Percentiles rank a stretch among this genome's conserved stretches.
These are phyloP conservation scores for Vanrija pseudolonga DNA, from an alignment of 1,284 basidiomycete species.

Conservation along the genomic window DNA sequence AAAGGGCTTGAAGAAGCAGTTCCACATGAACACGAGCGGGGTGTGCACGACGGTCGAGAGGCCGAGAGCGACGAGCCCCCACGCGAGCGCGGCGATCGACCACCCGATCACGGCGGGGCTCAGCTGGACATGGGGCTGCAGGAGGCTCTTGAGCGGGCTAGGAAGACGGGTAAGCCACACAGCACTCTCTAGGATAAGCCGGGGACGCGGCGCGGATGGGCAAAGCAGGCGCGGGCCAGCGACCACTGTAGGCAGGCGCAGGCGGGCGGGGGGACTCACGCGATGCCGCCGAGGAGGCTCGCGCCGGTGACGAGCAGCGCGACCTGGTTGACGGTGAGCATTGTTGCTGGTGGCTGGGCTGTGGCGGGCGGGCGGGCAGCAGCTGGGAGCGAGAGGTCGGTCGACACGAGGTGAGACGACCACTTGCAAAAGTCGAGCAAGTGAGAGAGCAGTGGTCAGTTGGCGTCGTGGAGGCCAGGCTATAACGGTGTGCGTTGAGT, in stretches of 20 bases:
- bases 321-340: constrained; percentile 1
- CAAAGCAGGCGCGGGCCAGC: neutral
- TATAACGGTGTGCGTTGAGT: too few species aligned
- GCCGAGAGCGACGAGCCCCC: constrained; percentile 21
- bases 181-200: neutral
- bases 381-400: too few species aligned
- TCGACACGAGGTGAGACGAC: too few species aligned
- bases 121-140: constrained; percentile 19
- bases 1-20: constrained; percentile 52
- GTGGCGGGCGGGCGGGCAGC: neutral
- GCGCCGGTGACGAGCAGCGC: constrained; percentile 7
- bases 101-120: constrained; percentile 21
- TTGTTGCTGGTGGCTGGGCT: neutral
- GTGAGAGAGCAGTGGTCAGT: too few species aligned
- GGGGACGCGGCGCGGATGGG: neutral
- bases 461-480: too few species aligned
- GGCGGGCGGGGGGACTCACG: constrained; percentile 1
- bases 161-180: neutral
- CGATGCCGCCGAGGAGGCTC: constrained; percentile 4
- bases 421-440: too few species aligned
- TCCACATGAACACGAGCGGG: constrained; percentile 46
- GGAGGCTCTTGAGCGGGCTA: constrained; percentile 30
- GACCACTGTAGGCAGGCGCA: too few species aligned
- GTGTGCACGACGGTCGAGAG: constrained; percentile 20
- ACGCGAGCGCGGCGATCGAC: constrained; percentile 21